These are phyloP conservation scores for Chaetoscypha palmicola DNA, from an alignment of 2,329 filamentous ascomycete species.

Conservation along the genomic window DNA sequence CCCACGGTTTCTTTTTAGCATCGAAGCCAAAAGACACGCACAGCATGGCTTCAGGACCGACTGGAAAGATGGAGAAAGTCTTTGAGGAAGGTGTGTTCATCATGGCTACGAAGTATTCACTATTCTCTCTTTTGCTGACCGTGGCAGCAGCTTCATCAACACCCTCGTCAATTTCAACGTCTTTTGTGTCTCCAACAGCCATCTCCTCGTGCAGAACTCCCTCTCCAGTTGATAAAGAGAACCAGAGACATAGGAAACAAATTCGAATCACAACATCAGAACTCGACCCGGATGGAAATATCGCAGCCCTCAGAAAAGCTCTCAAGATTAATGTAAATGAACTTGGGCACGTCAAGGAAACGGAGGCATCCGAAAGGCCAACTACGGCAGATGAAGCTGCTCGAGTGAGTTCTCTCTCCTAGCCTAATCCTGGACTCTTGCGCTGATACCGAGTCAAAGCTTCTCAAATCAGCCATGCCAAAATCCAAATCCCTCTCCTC, in stretches of 20 bases:
- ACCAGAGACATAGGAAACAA: neutral
- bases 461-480: neutral
- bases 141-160: no score
- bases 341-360: no score
- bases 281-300: neutral
- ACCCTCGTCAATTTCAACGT: no score
- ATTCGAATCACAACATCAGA: neutral
- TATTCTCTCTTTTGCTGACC: no score
- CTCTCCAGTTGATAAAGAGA: neutral
- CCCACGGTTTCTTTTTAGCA: no score
- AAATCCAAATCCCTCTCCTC: conserved; percentile 8
- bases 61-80: neutral
- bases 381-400: neutral
- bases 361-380: neutral
- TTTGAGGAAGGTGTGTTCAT: neutral
- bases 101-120: no score
- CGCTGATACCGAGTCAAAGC: neutral
- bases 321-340: neutral
- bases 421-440: neutral
- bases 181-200: no score
- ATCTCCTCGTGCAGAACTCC: no score
- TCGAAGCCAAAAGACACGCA: no score
- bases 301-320: neutral
- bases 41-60: neutral
- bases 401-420: neutral